These are phyloP conservation scores for Curvularia lunata DNA, from an alignment of 2,329 filamentous ascomycete genomes.

Conservation along the genomic window DNA sequence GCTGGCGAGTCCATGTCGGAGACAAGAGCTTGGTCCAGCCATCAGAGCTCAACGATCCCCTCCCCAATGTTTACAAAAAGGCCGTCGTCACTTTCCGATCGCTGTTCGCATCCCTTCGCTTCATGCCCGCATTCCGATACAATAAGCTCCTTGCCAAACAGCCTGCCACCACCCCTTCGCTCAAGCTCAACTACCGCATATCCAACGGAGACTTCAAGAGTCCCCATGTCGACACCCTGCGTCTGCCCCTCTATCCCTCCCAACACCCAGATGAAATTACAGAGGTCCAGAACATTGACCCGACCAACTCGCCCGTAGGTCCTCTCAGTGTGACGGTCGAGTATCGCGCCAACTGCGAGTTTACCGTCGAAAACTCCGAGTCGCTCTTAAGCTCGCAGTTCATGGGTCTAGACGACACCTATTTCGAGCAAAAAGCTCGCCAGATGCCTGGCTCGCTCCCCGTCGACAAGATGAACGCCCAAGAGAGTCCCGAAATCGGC, in stretches of 20 bases:
- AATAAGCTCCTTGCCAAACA: constrained; percentile 75
- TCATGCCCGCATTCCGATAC: constrained; percentile 87
- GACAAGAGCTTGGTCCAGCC: constrained; percentile 61
- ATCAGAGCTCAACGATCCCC: constrained; percentile 62
- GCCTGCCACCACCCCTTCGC: constrained; percentile 63
- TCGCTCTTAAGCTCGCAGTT: constrained; percentile 90
- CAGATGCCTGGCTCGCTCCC: constrained; percentile 78
- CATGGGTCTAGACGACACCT: constrained; percentile 87
- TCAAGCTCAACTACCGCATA: constrained; percentile 83
- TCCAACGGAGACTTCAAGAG: constrained; percentile 63
- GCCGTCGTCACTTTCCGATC: constrained; percentile 93
- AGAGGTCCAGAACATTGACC: constrained; percentile 72
- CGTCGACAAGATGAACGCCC: constrained; percentile 58
- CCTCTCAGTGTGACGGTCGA: constrained; percentile 80
- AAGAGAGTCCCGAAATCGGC: constrained; percentile 65
- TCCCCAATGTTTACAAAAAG: constrained; percentile 96
- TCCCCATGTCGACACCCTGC: constrained; percentile 70
- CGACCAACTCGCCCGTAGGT: constrained; percentile 85
- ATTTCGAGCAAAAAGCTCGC: constrained; percentile 76
- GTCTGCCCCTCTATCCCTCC: constrained; percentile 69
- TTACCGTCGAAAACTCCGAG: constrained; percentile 90
- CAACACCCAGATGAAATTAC: constrained; percentile 66
- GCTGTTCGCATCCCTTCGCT: constrained; percentile 79
- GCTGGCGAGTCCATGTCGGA: constrained; percentile 87
- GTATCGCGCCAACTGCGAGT: constrained; percentile 88